Evolutionary conservation across 2,329 filamentous ascomycete species (phyloP).

Genomic region (Aspergillus ibericus): DNA sequence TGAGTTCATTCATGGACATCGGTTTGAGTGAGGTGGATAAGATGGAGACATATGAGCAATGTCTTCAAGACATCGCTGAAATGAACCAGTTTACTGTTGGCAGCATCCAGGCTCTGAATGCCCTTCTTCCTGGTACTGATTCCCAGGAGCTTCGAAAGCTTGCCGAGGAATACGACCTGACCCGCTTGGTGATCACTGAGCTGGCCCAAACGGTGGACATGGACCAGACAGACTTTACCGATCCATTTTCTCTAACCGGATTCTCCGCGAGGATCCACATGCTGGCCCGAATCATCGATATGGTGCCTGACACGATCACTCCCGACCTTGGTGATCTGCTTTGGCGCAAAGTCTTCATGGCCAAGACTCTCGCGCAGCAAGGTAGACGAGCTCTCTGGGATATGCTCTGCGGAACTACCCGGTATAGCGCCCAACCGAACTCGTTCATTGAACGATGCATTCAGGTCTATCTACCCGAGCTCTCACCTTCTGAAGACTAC

Average conservation of each 20-base stretch:
- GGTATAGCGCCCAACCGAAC: conserved; percentile 32
- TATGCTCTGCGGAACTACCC: conserved; percentile 54
- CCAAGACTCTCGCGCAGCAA: conserved; percentile 57
- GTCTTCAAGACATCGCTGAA: conserved; percentile 66
- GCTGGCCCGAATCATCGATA: conserved; percentile 59
- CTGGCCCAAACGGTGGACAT: conserved; percentile 56
- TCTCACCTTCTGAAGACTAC: conserved; percentile 39
- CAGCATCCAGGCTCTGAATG: conserved; percentile 66
- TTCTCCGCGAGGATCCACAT: conserved; percentile 58
- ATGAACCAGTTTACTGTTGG: conserved; percentile 67
- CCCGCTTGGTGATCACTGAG: conserved; percentile 63
- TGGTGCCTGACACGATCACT: conserved; percentile 63
- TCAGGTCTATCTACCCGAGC: conserved; percentile 41
- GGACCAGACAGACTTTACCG: conserved; percentile 44
- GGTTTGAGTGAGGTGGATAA: conserved; percentile 60
- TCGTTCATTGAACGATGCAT: conserved; percentile 47
- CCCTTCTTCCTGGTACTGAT: conserved; percentile 44
- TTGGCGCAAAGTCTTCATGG: conserved; percentile 73
- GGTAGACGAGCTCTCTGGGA: conserved; percentile 70
- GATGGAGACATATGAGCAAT: conserved; percentile 63
- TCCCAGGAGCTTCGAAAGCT: conserved; percentile 58
- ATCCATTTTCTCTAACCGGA: conserved; percentile 41
- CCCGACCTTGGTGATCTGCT: conserved; percentile 62
- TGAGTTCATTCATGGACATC: conserved; percentile 60
- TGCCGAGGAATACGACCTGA: conserved; percentile 61